These are phyloP conservation scores for Fusarium kyushuense DNA, from an alignment of 2,329 filamentous ascomycete species.

Conservation along the genomic window DNA sequence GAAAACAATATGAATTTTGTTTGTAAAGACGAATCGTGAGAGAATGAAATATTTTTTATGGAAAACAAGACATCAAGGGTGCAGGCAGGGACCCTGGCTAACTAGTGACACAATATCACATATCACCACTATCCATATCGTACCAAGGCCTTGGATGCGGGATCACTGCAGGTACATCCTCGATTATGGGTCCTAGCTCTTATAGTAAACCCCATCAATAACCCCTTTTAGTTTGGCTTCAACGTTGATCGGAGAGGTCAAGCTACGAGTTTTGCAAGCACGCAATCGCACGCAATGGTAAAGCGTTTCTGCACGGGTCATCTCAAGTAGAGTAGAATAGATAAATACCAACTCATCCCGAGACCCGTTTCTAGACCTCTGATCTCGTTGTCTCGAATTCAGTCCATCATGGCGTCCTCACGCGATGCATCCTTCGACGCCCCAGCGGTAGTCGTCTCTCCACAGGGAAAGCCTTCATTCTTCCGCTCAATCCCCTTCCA, in stretches of 20 bases:
- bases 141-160: not conserved
- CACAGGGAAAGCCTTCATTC: slow-evolving; percentile 7
- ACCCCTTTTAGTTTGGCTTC: slow-evolving; percentile 12
- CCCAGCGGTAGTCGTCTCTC: not conserved
- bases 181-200: slow-evolving; percentile 3
- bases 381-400: not conserved
- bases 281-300: slow-evolving; percentile 31
- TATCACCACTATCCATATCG: not conserved
- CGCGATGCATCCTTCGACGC: slow-evolving; percentile 6
- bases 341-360: not conserved
- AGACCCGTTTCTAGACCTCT: no score
- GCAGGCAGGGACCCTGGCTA: not conserved
- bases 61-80: not conserved
- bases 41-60: not conserved
- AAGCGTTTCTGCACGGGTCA: not conserved
- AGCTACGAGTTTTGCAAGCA: slow-evolving; percentile 13
- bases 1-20: no score
- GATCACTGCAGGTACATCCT: slow-evolving; percentile 22
- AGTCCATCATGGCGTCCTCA: slow-evolving; percentile 13
- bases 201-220: not conserved
- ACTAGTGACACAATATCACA: not conserved
- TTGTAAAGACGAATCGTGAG: not conserved
- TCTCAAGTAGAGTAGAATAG: not conserved
- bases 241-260: not conserved
- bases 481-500: slow-evolving; percentile 38